A percentile compares a stretch with the other conserved stretches of the same genome.
These are phyloP conservation scores for Ustulina deusta DNA, from an alignment of 2,329 filamentous ascomycete species.

Conservation along the genomic window DNA sequence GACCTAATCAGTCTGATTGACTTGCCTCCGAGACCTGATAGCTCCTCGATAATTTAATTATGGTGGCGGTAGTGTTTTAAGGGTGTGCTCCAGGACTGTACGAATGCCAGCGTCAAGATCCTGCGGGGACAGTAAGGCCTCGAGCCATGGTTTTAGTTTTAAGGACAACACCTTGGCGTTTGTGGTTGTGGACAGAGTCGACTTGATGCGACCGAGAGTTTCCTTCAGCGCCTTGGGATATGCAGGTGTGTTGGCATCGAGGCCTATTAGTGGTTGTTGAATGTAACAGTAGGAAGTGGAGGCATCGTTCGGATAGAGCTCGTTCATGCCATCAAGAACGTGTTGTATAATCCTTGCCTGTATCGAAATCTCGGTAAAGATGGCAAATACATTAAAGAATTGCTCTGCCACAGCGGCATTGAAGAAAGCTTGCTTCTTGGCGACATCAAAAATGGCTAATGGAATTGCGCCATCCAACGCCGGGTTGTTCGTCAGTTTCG, in stretches of 20 bases:
- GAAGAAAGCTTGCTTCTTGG: slow-evolving; percentile 81
- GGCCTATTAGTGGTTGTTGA: slow-evolving; percentile 74
- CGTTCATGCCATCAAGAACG: slow-evolving; percentile 74
- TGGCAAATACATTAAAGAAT: slow-evolving; percentile 84
- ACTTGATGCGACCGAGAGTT: slow-evolving; percentile 72
- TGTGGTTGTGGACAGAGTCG: slow-evolving; percentile 58
- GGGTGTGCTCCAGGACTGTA: slow-evolving; percentile 67
- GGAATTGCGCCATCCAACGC: slow-evolving; percentile 94
- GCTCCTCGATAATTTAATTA: slow-evolving; percentile 9
- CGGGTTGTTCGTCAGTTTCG: slow-evolving; percentile 77
- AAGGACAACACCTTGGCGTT: slow-evolving; percentile 60
- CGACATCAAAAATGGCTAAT: slow-evolving; percentile 88
- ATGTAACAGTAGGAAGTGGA: slow-evolving; percentile 78
- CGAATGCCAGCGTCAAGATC: slow-evolving; percentile 68
- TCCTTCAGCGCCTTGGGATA: slow-evolving; percentile 79
- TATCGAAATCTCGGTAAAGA: slow-evolving; percentile 75
- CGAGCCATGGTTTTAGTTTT: slow-evolving; percentile 67
- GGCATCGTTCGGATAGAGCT: slow-evolving; percentile 69
- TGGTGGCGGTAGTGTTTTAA: slow-evolving; percentile 44
- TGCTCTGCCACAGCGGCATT: slow-evolving; percentile 73
- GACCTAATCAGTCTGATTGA: slow-evolving; percentile 8
- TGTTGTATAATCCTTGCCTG: slow-evolving; percentile 77
- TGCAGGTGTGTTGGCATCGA: slow-evolving; percentile 71
- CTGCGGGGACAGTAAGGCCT: slow-evolving; percentile 61
- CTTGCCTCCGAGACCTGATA: slow-evolving; percentile 1